Evolutionary conservation across 441 rosid species (phyloP).

Genomic region (Cnidoscolus chayamansa): DNA sequence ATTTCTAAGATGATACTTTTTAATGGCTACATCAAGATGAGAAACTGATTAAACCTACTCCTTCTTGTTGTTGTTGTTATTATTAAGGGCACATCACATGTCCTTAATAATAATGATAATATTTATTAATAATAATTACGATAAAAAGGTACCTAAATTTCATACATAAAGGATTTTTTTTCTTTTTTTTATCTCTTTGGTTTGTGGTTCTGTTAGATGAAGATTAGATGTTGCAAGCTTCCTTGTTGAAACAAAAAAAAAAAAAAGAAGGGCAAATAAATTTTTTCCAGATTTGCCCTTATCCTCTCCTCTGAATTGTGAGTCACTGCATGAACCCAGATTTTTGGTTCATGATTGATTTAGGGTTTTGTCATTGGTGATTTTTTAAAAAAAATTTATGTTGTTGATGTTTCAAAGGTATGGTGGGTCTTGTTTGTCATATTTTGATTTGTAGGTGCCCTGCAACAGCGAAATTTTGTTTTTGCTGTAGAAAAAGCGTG

Average conservation of each 20-base stretch:
- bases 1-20: neutral
- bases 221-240: neutral
- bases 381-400: neutral
- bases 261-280: conserved; percentile 8
- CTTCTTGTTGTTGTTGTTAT: neutral
- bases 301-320: conserved; percentile 17
- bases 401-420: conserved; percentile 5
- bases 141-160: conserved; percentile 4
- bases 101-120: neutral
- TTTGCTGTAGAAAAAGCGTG: conserved; percentile 10
- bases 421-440: conserved; percentile 29
- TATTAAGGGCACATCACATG: conserved; percentile 9
- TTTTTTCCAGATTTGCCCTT: conserved; percentile 49
- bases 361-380: conserved; percentile 25
- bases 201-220: neutral
- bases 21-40: too few species aligned
- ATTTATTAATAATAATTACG: neutral
- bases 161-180: neutral
- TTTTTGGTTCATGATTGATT: conserved; percentile 17
- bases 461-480: conserved; percentile 13
- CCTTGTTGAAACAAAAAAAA: neutral
- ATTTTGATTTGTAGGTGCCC: conserved; percentile 34
- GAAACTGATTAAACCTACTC: neutral
- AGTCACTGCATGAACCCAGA: conserved; percentile 1
- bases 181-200: neutral